phyloP scores from a whole-genome alignment of 176 grass and related monocot genomes.

The Thalia dealbata region DNA sequence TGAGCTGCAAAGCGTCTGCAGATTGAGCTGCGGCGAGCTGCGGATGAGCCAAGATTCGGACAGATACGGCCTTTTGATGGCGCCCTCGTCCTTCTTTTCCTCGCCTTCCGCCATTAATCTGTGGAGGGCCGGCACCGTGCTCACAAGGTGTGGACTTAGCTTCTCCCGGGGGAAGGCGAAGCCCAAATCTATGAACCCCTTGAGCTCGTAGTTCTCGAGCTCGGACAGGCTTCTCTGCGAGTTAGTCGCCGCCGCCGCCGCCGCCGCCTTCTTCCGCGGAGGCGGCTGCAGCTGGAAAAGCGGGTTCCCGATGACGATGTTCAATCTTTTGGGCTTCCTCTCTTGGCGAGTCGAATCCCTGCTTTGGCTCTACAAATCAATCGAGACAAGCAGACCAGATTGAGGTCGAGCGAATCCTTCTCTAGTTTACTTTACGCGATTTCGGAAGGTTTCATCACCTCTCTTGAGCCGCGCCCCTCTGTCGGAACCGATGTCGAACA shows the following conservation, averaged over 20 bases:
- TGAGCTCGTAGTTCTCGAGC: constrained; percentile 14
- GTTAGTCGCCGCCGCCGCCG: no score
- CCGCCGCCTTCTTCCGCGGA: not conserved
- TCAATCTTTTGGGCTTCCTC: constrained; percentile 2
- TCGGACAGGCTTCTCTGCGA: constrained; percentile 4
- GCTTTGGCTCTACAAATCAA: no score
- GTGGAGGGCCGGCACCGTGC: not conserved
- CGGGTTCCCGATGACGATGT: not conserved
- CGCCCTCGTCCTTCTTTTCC: not conserved
- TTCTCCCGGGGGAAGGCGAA: constrained; percentile 1
- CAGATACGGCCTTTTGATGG: not conserved
- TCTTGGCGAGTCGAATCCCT: not conserved
- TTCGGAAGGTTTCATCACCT: not conserved
- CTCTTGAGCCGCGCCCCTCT: not conserved
- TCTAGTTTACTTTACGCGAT: no score
- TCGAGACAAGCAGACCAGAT: no score
- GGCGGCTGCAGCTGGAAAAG: constrained; percentile 10
- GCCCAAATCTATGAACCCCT: constrained; percentile 3
- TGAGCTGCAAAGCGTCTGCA: not conserved
- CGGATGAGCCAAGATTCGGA: not conserved
- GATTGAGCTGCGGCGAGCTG: not conserved
- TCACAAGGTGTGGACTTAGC: not conserved
- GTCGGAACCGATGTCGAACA: not conserved
- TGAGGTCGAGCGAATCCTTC: no score
- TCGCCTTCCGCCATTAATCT: not conserved